Base-by-base conservation (phyloP, 2,329 filamentous ascomycete genomes). In the Colletotrichum tofieldiae region DNA sequence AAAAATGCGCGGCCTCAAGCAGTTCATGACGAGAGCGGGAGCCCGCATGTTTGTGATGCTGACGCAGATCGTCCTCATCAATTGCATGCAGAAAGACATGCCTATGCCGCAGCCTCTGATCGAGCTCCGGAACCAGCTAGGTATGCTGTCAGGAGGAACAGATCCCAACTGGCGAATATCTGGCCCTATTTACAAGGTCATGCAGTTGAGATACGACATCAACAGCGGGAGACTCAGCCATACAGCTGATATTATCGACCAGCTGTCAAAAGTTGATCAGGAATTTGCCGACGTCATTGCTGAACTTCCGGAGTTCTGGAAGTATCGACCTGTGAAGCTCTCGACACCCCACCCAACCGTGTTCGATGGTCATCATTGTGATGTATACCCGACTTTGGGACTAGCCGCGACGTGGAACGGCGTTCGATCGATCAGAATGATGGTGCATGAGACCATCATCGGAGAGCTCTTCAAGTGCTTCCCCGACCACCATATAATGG, bases 1-100 rank as follows among this genome's bases (percentile, higher is more conserved):
- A 11, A 83, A 81, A 63, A 81, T 89, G 74, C 84, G 88, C 61
- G 88, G 88, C 23, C 75, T 80, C 12, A 79, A 79, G 3, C 87
- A 88, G 71, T 85, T 89, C 74, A 78, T 76, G 49, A 86, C 84
- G 14, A 78, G 78, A 52, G 83, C 83, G 2, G 87, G 87, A 4
- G 80, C 83, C 47, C 81, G 85, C 66, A 86, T 90, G 85, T 89
- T 90, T 75, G 81, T 86, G 67, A 87, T 89, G 84, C 81, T 89
- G 39, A 86, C 82, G 41, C 84, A 88, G 66, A 85, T 83, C 65
- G 82, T 88, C 43, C 80, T 88, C 70, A 85, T 89, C 72, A 86
- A 84, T 75, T 89, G 87, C 76, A 82, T 88, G 35, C 86, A 88
- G 73, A 83, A 82, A 62, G 83, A 84, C 43, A 77, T 85, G 37